Evolutionary conservation across 2,329 filamentous ascomycete genomes (phyloP).

Genomic region (Colletotrichum neosansevieriae): DNA sequence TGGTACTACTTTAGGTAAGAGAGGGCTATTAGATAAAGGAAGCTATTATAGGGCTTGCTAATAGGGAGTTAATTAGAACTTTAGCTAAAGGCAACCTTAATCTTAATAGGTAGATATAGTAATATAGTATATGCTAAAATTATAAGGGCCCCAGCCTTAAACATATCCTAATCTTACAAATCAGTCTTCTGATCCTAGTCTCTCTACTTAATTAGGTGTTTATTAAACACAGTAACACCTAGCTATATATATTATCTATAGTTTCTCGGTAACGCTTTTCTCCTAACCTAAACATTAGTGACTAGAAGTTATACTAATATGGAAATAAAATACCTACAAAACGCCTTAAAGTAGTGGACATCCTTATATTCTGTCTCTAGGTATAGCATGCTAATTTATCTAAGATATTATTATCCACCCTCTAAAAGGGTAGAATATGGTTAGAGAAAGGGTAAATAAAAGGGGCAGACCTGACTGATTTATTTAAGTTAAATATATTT

Average conservation of each 20-base stretch:
- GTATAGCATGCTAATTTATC: background rate
- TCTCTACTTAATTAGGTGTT: background rate
- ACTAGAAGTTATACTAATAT: background rate
- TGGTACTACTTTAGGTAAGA: too few relatives aligned
- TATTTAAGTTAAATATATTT: background rate
- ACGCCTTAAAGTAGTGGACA: too few relatives aligned
- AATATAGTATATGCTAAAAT: background rate
- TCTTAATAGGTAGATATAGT: background rate
- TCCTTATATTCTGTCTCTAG: too few relatives aligned
- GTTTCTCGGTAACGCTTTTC: background rate
- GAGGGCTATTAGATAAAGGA: background rate
- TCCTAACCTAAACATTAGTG: background rate
- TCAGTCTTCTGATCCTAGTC: background rate
- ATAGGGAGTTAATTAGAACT: background rate
- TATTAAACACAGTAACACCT: background rate
- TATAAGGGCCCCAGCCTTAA: background rate
- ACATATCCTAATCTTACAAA: background rate
- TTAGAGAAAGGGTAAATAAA: background rate
- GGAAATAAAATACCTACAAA: background rate
- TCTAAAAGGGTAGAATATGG: background rate
- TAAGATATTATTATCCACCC: background rate
- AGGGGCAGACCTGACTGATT: background rate
- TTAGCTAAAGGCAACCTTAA: background rate
- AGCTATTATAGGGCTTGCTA: background rate
- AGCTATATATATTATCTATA: background rate